These are phyloP conservation scores for Fusarium anguioides DNA, from an alignment of 2,329 filamentous ascomycete genomes.

Conservation along the genomic window DNA sequence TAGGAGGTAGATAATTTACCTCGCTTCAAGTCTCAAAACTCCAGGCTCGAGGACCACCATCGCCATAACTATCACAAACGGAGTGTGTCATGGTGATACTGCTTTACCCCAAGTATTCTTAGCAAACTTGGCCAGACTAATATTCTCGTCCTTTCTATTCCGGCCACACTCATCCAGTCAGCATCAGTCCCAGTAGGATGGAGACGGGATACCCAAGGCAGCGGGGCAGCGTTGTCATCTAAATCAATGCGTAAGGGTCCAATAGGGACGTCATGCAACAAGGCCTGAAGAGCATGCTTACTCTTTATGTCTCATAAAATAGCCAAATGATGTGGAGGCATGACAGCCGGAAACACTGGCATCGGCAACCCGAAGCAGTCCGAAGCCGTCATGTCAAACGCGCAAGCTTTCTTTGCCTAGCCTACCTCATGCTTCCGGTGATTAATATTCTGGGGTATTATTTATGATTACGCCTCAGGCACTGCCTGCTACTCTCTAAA, in stretches of 20 bases:
- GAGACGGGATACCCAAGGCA: slow-evolving; percentile 35
- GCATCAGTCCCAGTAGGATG: neutral
- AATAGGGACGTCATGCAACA: slow-evolving; percentile 19
- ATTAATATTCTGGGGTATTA: neutral
- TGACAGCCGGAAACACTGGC: neutral
- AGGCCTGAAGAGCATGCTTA: slow-evolving; percentile 14
- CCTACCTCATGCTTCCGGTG: neutral
- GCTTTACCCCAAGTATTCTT: neutral
- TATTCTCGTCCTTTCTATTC: slow-evolving; percentile 25
- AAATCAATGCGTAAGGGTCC: slow-evolving; percentile 15
- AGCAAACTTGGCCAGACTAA: neutral
- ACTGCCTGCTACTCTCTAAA: slow-evolving; percentile 31
- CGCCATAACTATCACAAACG: slow-evolving; percentile 10
- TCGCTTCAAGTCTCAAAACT: neutral
- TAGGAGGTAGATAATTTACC: slow-evolving; percentile 7
- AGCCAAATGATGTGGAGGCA: neutral
- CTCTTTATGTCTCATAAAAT: slow-evolving; percentile 11
- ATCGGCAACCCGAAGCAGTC: neutral
- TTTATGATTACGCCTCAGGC: slow-evolving; percentile 20
- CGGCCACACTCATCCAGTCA: slow-evolving; percentile 19
- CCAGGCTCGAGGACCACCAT: neutral
- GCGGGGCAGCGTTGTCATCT: slow-evolving; percentile 18
- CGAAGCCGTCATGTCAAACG: neutral
- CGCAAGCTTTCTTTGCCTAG: slow-evolving; percentile 33
- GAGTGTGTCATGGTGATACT: slow-evolving; percentile 14